Evolutionary conservation across 148 eudicot species (phyloP), one percentile per base, ranked within the genome.

Genomic region (Rheum nobile): DNA sequence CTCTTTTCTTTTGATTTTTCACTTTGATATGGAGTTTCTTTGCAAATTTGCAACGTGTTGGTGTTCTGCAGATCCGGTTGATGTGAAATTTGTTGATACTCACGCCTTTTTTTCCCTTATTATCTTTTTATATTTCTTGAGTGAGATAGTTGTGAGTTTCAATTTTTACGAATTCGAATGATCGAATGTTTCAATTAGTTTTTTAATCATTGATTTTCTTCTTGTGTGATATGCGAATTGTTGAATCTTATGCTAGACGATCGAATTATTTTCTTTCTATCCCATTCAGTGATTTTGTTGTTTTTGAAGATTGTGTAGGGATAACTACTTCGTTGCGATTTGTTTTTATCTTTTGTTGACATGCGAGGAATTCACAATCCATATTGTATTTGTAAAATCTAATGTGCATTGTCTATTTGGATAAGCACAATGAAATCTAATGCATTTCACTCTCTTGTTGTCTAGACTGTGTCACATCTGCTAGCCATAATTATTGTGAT

Each of bases 61-160:
- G 50, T 54, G 38, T 9, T 24, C 6, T 34, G 32, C 63, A 71
- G 61, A 77, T 76, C 80, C 76, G 13, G 31, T 31, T 67, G 8
- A 5, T 67, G 4, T 14, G 12, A 67, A 67, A 32, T 32, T 14
- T 11, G 42, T 67, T 16, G 39, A 22, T 67, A 35, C 5, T 9
- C 39, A 3, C 21, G 6, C 50, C 74, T 47, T 13, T 12, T 63
- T 12, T 63, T n/a, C 14, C 8, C 8, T 35, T 68, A 11, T 13
- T 65, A 26, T 9, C 50, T 44, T 24, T 5, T 37, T n/a, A n/a
- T 32, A 16, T 28, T 39, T 77, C 4, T 29, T 14, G 67, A 14
- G 28, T 29, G n/a, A 61, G 17, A 28, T 61, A 11, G 67, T 61
- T 59, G 31, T 10, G 39, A 2, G 37, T 28, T 61, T 61, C 37